phyloP scores from a whole-genome alignment of 2,329 filamentous ascomycete genomes.

The Fusarium newnesense region DNA sequence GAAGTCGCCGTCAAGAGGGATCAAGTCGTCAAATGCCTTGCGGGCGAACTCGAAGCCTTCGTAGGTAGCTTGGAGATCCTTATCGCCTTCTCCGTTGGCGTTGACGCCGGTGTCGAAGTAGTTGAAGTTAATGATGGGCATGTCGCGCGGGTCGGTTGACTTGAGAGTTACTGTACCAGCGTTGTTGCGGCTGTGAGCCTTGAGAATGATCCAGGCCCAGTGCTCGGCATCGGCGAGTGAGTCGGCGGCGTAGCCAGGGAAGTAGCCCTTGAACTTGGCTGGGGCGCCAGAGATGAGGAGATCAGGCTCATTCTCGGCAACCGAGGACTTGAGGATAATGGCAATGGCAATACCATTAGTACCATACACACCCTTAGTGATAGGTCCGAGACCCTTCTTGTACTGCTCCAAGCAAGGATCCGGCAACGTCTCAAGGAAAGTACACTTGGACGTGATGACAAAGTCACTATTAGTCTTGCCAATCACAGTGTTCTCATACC shows the following conservation, averaged over 20 bases:
- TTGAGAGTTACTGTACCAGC: slow-evolving; percentile 70
- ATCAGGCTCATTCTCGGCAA: slow-evolving; percentile 59
- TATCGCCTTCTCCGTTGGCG: slow-evolving; percentile 57
- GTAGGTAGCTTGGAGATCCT: slow-evolving; percentile 63
- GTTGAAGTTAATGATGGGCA: slow-evolving; percentile 72
- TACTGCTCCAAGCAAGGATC: slow-evolving; percentile 37
- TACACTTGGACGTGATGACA: slow-evolving; percentile 34
- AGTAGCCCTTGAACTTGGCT: slow-evolving; percentile 66
- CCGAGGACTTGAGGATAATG: slow-evolving; percentile 50
- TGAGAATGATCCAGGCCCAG: slow-evolving; percentile 58
- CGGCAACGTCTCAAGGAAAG: slow-evolving; percentile 25
- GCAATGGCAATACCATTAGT: slow-evolving; percentile 66
- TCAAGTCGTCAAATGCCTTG: slow-evolving; percentile 46
- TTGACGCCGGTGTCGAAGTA: slow-evolving; percentile 64
- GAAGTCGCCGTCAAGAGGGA: slow-evolving; percentile 30
- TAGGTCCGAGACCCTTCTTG: slow-evolving; percentile 20
- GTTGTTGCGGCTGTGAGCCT: slow-evolving; percentile 64
- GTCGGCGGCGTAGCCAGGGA: slow-evolving; percentile 62
- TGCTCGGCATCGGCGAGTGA: slow-evolving; percentile 55
- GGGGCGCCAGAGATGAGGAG: slow-evolving; percentile 66
- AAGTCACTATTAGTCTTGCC: slow-evolving; percentile 35
- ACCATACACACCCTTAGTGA: slow-evolving; percentile 46
- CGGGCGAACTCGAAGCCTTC: slow-evolving; percentile 66
- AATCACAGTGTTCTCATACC: slow-evolving; percentile 52
- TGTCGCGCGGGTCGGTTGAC: slow-evolving; percentile 69